Conservation (phyloP, 2,329 filamentous ascomycete species). For the Cercospora janseana region DNA sequence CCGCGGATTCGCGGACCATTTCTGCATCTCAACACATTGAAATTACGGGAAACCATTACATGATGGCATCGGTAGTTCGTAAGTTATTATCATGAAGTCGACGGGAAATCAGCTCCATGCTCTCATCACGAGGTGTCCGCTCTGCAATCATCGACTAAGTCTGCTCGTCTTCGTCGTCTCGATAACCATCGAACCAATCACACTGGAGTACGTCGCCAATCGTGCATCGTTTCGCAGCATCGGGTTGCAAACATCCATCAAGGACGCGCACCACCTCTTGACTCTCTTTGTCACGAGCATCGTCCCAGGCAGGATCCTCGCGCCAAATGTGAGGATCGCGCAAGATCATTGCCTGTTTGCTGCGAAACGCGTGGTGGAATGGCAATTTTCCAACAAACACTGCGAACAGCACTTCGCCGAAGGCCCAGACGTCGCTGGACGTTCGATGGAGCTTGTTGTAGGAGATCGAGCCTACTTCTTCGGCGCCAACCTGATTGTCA, state of each 20-base stretch:
- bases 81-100: too few species aligned
- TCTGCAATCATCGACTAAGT: too few species aligned
- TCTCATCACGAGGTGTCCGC: too few species aligned
- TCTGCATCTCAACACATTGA: too few species aligned
- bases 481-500: too few species aligned
- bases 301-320: slow-evolving; percentile 48
- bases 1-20: too few species aligned
- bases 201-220: slow-evolving; percentile 56
- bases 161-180: slow-evolving; percentile 28
- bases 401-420: slow-evolving; percentile 62
- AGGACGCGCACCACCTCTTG: slow-evolving; percentile 56
- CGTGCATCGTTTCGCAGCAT: slow-evolving; percentile 56
- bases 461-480: too few species aligned
- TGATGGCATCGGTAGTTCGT: too few species aligned
- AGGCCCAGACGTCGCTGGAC: slow-evolving; percentile 66
- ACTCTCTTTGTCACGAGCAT: slow-evolving; percentile 42
- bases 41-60: too few species aligned
- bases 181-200: slow-evolving; percentile 50
- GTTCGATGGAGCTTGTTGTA: too few species aligned
- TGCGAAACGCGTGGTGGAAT: slow-evolving; percentile 60
- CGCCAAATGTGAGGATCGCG: slow-evolving; percentile 61
- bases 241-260: slow-evolving; percentile 58
- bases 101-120: too few species aligned
- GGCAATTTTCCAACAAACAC: slow-evolving; percentile 61
- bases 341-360: slow-evolving; percentile 59